Evolutionary conservation across 345 rosid genomes (phyloP).

Genomic region (Euphorbia lathyris): DNA sequence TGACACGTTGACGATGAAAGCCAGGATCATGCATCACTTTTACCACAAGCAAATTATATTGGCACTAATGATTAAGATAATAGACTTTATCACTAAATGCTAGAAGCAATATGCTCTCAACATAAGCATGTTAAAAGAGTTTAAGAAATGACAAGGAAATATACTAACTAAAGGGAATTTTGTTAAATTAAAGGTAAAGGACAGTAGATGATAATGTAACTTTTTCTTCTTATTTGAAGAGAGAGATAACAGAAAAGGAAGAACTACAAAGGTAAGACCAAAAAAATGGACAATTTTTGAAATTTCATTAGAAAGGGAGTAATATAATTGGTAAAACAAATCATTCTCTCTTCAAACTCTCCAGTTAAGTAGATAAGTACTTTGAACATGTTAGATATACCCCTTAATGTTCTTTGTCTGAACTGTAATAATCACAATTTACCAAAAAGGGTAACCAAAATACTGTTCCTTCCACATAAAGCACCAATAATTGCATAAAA

Average conservation of each 20-base stretch:
- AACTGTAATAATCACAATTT: background rate
- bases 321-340: background rate
- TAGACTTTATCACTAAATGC: too few relatives aligned
- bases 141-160: background rate
- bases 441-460: background rate
- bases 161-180: background rate
- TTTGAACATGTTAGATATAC: background rate
- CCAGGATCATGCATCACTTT: background rate
- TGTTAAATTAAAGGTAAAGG: background rate
- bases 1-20: background rate
- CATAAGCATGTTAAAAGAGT: too few relatives aligned
- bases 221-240: background rate
- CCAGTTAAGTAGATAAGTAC: background rate
- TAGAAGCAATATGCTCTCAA: too few relatives aligned
- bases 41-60: too few relatives aligned
- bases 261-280: background rate
- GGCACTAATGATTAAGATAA: too few relatives aligned
- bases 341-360: background rate
- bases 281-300: background rate
- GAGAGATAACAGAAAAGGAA: background rate
- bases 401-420: background rate
- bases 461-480: background rate
- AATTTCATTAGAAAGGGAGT: background rate
- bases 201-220: background rate
- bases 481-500: conserved; percentile 2